These are phyloP conservation scores for Penicillium sp. DNA, from an alignment of 2,329 filamentous ascomycete genomes.

Conservation along the genomic window DNA sequence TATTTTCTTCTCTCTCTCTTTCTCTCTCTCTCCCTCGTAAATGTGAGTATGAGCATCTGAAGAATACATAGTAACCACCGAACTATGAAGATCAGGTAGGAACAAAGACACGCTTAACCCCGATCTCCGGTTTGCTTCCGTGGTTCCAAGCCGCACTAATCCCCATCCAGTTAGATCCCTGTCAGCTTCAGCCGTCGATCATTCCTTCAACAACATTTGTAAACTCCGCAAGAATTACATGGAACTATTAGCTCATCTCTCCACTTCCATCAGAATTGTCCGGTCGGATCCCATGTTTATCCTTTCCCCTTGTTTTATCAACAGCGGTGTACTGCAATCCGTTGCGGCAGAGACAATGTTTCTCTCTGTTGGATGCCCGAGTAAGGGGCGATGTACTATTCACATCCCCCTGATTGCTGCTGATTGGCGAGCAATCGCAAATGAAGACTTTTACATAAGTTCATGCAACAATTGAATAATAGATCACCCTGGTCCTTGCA, in stretches of 20 bases:
- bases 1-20: too few species aligned
- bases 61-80: too few species aligned
- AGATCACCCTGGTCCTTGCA: slow-evolving; percentile 4
- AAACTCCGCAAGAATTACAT: not conserved
- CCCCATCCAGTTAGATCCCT: not conserved
- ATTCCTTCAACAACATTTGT: not conserved
- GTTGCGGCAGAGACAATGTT: not conserved
- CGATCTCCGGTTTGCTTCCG: slow-evolving; percentile 1
- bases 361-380: not conserved
- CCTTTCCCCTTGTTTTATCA: not conserved
- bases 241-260: too few species aligned
- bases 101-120: slow-evolving; percentile 2
- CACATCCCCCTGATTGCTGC: not conserved
- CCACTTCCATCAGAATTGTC: not conserved
- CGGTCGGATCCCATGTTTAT: not conserved
- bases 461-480: not conserved
- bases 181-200: slow-evolving; percentile 2
- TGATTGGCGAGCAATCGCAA: slow-evolving; percentile 1
- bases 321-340: not conserved
- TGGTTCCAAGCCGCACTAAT: not conserved
- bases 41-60: too few species aligned
- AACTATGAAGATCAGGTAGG: too few species aligned
- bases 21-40: too few species aligned
- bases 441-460: not conserved
- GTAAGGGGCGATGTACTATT: slow-evolving; percentile 7